Base-by-base conservation (phyloP, 208 protist species). In the Giardia muris region DNA sequence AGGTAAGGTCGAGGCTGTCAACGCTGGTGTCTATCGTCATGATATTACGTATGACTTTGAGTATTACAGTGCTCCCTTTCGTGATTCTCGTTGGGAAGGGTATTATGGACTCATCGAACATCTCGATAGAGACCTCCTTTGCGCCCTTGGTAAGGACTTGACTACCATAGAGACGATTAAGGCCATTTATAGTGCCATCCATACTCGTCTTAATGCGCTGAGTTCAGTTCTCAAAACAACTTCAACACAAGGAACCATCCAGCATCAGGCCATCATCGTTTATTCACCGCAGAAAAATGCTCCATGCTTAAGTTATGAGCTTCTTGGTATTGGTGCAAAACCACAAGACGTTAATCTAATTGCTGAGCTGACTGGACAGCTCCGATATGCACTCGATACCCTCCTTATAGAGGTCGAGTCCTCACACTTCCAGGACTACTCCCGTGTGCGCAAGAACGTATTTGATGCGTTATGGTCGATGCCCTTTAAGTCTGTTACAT, bases 21-120 rank as follows among this genome's bases (percentile, higher is more conserved):
- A 95, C 46, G 94, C 93, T 86, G 96, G 96, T n/a, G 96, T 99
- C 19, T 99, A 98, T 94, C 95, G 99, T 47, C 95, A 93, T 1
- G 98, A 99, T 95, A 95, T 99, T 67, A 96, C 96, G 0, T 93
- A 97, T 46, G 91, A 95, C 0, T 99, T 99, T 94, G 57, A 30
- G 30, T 76, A 76, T 30, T 76, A 76, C 57, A 76, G 57, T 76
- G 57, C 10, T 39, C 19, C 57, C 57, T 76, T 76, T 76, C 10
- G 30, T 10, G 30, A 10, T 76, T 39, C 19, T 10, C 10, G 57
- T 43, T 96, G 98, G 43, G 1, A 90, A 47, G 87, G 87, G 2
- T 90, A 87, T 92, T 2, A 43, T 2, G 1, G 94, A 89, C 96
- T 99, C 42, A 97, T 98, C 46, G 95, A 97, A 67, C 95, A 97